Evolutionary conservation across 345 rosid species (phyloP), one percentile per base, ranked within the genome.

Genomic region (Linum trigynum): DNA sequence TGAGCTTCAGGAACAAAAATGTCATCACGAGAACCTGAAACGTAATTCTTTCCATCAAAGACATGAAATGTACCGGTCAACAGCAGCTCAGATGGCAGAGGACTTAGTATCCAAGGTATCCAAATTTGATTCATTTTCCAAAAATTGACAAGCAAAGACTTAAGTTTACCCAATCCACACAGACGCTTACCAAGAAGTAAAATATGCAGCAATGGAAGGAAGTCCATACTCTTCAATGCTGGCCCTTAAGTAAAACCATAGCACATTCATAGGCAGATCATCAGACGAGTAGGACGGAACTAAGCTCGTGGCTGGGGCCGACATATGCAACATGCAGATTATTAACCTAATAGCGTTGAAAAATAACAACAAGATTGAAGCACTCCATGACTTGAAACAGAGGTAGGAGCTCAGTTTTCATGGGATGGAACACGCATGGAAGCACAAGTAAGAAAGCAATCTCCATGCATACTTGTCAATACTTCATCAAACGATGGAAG

Each of bases 281-380:
- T 77, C 75, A 41, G 73, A 61, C 3, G 72, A 61, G 74, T 69
- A 66, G 50, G 32, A 23, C 32, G 32, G 60, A 48, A 53, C 48
- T 39, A 39, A 64, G 75, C 36, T 50, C 65, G 59, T 60, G 69
- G 73, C 74, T 74, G 67, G 74, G 82, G 65, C 84, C 76, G 36
- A 81, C 77, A 61, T 79, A 79, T 66, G 82, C 61, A 17, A 78
- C 80, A 36, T 85, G 80, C 55, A 76, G 78, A 72, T 77, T 79
- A 38, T 65, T 82, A 64, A 76, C 74, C 85, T 82, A 78, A 59
- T 69, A 3, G 37, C 32, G 16, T 38, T 38, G n/a, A 23, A 39
- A 23, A n/a, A 62, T 62, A 39, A 4, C 40, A 39, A 36, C 39
- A 38, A 48, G 8, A 48, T 48, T 48, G 14, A 1, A 48, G 53